Evolutionary conservation across 768 basidiomycete genomes (phyloP), one percentile per base, ranked within the genome.

Genomic region (Lyophyllum atratum): DNA sequence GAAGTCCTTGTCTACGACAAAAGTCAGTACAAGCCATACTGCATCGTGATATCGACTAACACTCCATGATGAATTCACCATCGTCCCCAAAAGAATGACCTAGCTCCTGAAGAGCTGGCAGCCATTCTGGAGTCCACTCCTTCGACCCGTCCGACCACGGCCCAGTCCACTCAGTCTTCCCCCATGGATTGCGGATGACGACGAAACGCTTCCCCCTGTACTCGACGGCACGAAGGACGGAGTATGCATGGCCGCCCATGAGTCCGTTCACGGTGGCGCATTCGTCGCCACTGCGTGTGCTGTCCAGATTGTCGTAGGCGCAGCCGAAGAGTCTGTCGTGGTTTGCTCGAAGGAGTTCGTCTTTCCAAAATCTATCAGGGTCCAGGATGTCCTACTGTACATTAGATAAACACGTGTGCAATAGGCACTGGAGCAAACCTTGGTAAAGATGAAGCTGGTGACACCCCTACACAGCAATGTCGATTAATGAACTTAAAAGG

Each of bases 11-110:
- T 76, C 75, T 76, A 34, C 7, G 33, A 1, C 14, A 40, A 28
- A 14, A 44, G 3, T 44, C 22, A 44, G 24, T 8, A 2, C 21
- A 24, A 24, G 24, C 22, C 22, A 14, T n/a, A 11, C 15, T 48
- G 31, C 4, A 1, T n/a, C 1, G 26, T n/a, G 19, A 14, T 29
- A 39, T 43, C 6, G 29, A 66, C 73, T 56, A 44, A 77, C 76
- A 77, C 70, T 84, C 83, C 82, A 84, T 83, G 17, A 85, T 71
- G 54, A 85, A 85, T 52, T 81, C 72, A 1, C 83, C 84, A 55
- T 81, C 78, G 31, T 78, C 66, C 1, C 82, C 82, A 55, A 85
- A 85, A 1, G 65, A 54, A 65, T 85, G 82, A 4, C 68, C 72
- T 0, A 85, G 68, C 26, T 66, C 66, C 0, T 74, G 68, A 4